phyloP scores from a whole-genome alignment of 768 basidiomycete genomes.

The Tremella yokohamensis region DNA sequence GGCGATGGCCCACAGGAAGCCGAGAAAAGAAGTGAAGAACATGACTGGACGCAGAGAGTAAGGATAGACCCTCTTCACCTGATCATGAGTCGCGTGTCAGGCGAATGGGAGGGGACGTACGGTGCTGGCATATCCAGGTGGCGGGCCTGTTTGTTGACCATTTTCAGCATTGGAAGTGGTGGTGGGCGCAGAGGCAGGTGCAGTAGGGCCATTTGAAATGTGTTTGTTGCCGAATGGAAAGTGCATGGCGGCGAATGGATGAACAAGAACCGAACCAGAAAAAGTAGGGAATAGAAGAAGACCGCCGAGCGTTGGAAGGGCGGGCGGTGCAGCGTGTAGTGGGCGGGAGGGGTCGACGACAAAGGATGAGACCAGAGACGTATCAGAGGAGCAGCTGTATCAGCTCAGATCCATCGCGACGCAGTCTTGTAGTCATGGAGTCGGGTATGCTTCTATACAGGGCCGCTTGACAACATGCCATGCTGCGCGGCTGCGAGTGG shows the following conservation, averaged over 20 bases:
- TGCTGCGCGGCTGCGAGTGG: not conserved
- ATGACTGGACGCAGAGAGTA: conserved; percentile 37
- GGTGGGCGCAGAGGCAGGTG: not conserved
- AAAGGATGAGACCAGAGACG: too few relatives aligned
- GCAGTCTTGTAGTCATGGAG: too few relatives aligned
- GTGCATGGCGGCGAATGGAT: too few relatives aligned
- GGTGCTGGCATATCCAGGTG: conserved; percentile 23
- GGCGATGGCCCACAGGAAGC: conserved; percentile 38
- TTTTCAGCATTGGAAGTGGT: not conserved
- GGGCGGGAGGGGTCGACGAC: too few relatives aligned
- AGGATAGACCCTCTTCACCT: conserved; percentile 33
- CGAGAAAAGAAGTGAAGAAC: conserved; percentile 34
- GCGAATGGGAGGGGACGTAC: conserved; percentile 4
- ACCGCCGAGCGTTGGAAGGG: too few relatives aligned
- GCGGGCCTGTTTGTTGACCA: conserved; percentile 20
- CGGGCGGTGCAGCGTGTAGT: too few relatives aligned
- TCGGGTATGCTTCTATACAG: too few relatives aligned
- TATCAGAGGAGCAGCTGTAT: too few relatives aligned
- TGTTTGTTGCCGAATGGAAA: too few relatives aligned
- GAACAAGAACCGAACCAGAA: too few relatives aligned
- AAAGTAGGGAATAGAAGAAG: too few relatives aligned
- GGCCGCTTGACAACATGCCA: not conserved
- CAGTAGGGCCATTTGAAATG: not conserved
- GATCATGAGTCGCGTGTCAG: not conserved
- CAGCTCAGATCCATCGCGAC: too few relatives aligned